These are phyloP conservation scores for Geotrichum bryndzae DNA, from an alignment of 1,139 yeast genomes.

Conservation along the genomic window DNA sequence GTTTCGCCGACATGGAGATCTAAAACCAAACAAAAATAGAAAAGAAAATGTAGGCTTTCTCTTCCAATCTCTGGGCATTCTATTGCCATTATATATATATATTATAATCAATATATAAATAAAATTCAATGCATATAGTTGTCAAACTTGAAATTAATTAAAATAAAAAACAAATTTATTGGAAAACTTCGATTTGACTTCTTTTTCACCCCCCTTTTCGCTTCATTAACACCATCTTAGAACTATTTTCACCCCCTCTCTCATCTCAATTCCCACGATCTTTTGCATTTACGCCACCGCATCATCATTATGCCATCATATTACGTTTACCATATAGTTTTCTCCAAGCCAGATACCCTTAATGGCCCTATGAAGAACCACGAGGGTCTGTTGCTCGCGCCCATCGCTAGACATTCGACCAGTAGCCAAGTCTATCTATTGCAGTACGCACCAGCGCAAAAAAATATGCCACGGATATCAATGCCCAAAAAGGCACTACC, in stretches of 20 bases:
- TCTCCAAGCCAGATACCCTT: not conserved
- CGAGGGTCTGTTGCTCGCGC: conserved; percentile 1
- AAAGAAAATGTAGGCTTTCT: no score
- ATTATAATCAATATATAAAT: not conserved
- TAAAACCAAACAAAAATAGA: no score
- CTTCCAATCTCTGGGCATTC: no score
- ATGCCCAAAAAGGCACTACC: not conserved
- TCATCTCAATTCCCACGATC: no score
- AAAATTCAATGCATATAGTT: no score
- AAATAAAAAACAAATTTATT: no score
- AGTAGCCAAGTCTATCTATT: not conserved
- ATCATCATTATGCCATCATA: not conserved
- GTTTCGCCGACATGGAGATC: no score
- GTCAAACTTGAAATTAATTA: no score
- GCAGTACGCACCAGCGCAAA: not conserved
- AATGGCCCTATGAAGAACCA: not conserved
- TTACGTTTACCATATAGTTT: conserved; percentile 1
- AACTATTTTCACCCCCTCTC: no score
- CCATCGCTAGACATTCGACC: not conserved
- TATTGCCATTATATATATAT: no score
- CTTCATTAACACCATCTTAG: not conserved
- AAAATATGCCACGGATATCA: not conserved
- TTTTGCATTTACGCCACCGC: not conserved
- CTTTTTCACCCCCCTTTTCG: not conserved
- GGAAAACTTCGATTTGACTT: no score